These are phyloP conservation scores for Seminavis robusta DNA, from an alignment of 108 stramenopile genomes.

Conservation along the genomic window DNA sequence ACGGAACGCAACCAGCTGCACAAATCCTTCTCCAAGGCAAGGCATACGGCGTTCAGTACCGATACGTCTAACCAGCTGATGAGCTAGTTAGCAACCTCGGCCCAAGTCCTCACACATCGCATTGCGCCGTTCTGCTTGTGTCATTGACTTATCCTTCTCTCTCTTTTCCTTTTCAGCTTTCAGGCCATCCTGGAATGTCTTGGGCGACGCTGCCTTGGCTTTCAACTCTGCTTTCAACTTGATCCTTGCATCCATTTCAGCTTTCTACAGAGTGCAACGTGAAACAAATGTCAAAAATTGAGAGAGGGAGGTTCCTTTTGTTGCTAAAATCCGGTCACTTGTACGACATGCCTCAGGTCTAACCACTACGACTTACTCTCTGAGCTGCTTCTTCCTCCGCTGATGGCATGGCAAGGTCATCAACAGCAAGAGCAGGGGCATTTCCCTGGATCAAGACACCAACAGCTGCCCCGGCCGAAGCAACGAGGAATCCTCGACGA, in stretches of 20 bases:
- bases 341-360: neutral
- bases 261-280: slow-evolving; percentile 16
- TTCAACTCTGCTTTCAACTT: slow-evolving; percentile 70
- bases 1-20: neutral
- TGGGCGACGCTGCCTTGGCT: slow-evolving; percentile 51
- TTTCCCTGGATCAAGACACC: slow-evolving; percentile 6
- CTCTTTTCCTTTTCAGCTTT: slow-evolving; percentile 63
- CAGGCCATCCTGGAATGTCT: slow-evolving; percentile 53
- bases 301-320: slow-evolving; percentile 76
- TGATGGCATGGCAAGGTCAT: slow-evolving; percentile 74
- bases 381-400: slow-evolving; percentile 43
- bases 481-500: slow-evolving; percentile 5
- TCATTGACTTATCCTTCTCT: slow-evolving; percentile 48
- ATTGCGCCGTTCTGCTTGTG: slow-evolving; percentile 63
- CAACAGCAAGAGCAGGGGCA: no score
- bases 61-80: no score
- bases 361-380: slow-evolving; percentile 33
- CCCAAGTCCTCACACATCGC: slow-evolving; percentile 85
- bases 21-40: no score
- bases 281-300: slow-evolving; percentile 1
- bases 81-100: slow-evolving; percentile 64
- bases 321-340: neutral
- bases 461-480: neutral
- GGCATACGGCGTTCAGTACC: no score
- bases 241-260: slow-evolving; percentile 61